Percentiles rank a stretch among this genome's conserved stretches.
Evolutionary conservation across 73 alveolate genomes (phyloP).

Genomic region (Paramecium caudatum): DNA sequence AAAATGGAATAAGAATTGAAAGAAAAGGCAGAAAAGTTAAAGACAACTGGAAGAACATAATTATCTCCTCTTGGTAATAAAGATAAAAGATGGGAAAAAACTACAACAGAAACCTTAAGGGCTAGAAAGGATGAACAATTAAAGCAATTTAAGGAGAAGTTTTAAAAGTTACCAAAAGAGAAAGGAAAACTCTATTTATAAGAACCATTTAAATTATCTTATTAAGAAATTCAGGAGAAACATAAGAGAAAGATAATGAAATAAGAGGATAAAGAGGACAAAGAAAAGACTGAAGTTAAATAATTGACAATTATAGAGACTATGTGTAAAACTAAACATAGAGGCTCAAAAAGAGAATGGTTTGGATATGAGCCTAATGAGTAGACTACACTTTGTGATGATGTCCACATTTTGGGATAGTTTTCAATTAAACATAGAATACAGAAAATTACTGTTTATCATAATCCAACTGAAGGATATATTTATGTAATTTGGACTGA

Average conservation of each 20-base stretch:
- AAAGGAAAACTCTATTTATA: neutral
- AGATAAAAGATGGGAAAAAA: neutral
- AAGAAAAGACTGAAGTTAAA: slow-evolving; percentile 10
- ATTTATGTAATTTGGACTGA: slow-evolving; percentile 8
- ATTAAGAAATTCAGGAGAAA: slow-evolving; percentile 12
- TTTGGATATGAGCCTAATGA: slow-evolving; percentile 69
- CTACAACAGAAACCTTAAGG: neutral
- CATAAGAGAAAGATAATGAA: neutral
- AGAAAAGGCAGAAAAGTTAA: neutral
- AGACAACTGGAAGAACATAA: slow-evolving; percentile 20
- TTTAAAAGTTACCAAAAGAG: neutral
- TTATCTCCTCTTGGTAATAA: neutral
- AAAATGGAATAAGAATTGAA: neutral
- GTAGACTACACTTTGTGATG: slow-evolving; percentile 47
- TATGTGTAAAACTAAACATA: neutral
- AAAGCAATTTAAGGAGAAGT: neutral
- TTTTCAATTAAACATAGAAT: slow-evolving; percentile 41
- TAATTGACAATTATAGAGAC: slow-evolving; percentile 5
- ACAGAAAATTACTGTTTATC: neutral
- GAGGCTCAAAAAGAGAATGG: slow-evolving; percentile 62
- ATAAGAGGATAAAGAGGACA: neutral
- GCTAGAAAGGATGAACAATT: neutral
- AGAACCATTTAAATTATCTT: slow-evolving; percentile 53
- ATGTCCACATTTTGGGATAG: slow-evolving; percentile 49
- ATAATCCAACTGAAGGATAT: neutral